Conservation (phyloP, 1,284 basidiomycete species). For the Leccinum olivaceoglutinosum region DNA sequence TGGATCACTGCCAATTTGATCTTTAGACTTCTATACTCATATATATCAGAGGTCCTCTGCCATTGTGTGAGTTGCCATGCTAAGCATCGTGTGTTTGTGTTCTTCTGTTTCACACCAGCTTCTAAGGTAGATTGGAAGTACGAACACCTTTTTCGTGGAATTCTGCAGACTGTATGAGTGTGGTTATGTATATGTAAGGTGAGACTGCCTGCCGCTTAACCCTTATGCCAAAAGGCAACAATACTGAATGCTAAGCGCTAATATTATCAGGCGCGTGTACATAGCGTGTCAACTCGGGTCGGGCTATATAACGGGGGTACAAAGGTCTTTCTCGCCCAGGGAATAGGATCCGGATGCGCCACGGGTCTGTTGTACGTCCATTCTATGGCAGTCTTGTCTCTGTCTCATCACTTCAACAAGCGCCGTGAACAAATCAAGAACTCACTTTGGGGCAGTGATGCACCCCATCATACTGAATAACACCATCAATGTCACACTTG, state of each 20-base stretch:
- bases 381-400: too few relatives aligned
- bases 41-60: conserved; percentile 34
- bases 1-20: not conserved
- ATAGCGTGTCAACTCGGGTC: not conserved
- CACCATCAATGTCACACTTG: too few relatives aligned
- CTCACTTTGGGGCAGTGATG: too few relatives aligned
- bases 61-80: conserved; percentile 28
- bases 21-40: conserved; percentile 33
- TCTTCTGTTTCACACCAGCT: not conserved
- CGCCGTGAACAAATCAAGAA: too few relatives aligned
- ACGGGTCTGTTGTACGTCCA: conserved; percentile 25
- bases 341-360: conserved; percentile 29
- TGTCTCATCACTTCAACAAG: too few relatives aligned
- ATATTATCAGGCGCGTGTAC: conserved; percentile 29
- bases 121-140: conserved; percentile 46
- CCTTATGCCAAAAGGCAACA: too few relatives aligned
- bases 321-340: conserved; percentile 33
- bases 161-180: conserved; percentile 30
- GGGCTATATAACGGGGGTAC: not conserved
- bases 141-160: conserved; percentile 39
- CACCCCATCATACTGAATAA: too few relatives aligned
- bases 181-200: conserved; percentile 3
- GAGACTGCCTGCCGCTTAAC: too few relatives aligned
- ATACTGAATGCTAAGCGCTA: too few relatives aligned
- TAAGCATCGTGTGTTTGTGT: not conserved